These are phyloP conservation scores for Abelmoschus esculentus DNA, from an alignment of 345 rosid species.

Conservation along the genomic window DNA sequence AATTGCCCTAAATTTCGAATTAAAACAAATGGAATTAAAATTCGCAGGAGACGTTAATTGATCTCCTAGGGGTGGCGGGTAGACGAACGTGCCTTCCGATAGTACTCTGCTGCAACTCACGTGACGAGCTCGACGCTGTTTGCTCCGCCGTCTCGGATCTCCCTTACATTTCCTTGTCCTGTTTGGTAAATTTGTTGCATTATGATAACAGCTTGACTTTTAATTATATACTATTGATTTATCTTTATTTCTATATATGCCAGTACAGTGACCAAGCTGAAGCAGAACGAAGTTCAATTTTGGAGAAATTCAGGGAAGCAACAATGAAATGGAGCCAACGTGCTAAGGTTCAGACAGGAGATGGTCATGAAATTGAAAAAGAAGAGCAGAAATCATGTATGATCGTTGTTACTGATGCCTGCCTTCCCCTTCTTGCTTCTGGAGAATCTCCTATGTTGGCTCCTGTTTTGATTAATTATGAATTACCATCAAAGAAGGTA, in stretches of 20 bases:
- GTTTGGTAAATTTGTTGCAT: slow-evolving; percentile 37
- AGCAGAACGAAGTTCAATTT: slow-evolving; percentile 39
- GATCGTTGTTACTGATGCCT: slow-evolving; percentile 71
- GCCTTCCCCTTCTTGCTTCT: slow-evolving; percentile 59
- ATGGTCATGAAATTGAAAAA: slow-evolving; percentile 27
- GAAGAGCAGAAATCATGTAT: slow-evolving; percentile 50
- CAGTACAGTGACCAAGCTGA: slow-evolving; percentile 79
- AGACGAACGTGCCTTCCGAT: slow-evolving; percentile 65
- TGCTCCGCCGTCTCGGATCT: slow-evolving; percentile 68
- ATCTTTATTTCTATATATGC: neutral
- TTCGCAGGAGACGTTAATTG: slow-evolving; percentile 65
- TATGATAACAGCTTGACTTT: neutral
- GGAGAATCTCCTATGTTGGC: slow-evolving; percentile 64
- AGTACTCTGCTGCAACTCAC: slow-evolving; percentile 81
- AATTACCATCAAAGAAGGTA: slow-evolving; percentile 76
- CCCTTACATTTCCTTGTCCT: slow-evolving; percentile 55
- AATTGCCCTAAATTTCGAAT: neutral
- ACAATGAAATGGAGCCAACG: slow-evolving; percentile 51
- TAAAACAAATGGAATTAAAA: neutral
- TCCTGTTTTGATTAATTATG: slow-evolving; percentile 74
- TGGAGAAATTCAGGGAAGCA: slow-evolving; percentile 58
- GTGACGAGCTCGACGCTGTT: slow-evolving; percentile 88
- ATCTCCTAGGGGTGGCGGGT: slow-evolving; percentile 53
- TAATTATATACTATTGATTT: neutral
- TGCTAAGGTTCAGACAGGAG: slow-evolving; percentile 26